Conservation (phyloP, 768 basidiomycete genomes). For the Lyophyllum atratum region DNA sequence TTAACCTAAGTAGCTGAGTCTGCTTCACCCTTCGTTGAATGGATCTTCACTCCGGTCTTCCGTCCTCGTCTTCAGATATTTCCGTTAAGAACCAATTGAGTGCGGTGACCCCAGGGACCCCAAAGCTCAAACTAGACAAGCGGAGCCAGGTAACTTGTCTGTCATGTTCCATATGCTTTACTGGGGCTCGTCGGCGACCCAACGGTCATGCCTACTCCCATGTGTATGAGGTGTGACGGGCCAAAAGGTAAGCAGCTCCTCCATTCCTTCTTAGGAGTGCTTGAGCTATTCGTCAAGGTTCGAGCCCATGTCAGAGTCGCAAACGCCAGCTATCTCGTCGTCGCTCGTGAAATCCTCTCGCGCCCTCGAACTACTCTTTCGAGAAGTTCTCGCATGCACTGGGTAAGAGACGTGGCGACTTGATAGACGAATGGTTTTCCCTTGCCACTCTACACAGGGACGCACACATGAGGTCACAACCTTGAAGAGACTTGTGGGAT, state of each 20-base stretch:
- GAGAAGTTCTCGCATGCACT: background rate
- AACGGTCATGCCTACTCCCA: background rate
- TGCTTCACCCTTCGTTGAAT: too few species aligned
- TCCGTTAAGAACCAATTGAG: background rate
- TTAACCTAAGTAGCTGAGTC: too few species aligned
- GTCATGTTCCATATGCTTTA: background rate
- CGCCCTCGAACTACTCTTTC: background rate
- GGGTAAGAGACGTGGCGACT: too few species aligned
- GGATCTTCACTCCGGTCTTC: background rate
- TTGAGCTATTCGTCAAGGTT: background rate
- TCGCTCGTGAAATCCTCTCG: background rate
- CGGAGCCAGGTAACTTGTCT: background rate
- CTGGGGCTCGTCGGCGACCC: too few species aligned
- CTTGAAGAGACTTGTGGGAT: background rate
- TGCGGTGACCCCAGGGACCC: background rate
- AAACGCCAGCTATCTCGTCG: background rate
- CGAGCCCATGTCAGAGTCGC: background rate
- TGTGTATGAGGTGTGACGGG: too few species aligned
- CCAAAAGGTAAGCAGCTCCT: too few species aligned
- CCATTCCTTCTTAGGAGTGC: background rate
- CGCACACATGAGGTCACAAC: background rate
- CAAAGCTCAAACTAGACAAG: background rate
- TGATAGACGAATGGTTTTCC: background rate
- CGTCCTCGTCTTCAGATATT: background rate
- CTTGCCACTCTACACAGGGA: background rate